A percentile compares a stretch with the other conserved stretches of the same genome.
These are phyloP conservation scores for Coniella lustricola DNA, from an alignment of 2,329 filamentous ascomycete species.

Conservation along the genomic window DNA sequence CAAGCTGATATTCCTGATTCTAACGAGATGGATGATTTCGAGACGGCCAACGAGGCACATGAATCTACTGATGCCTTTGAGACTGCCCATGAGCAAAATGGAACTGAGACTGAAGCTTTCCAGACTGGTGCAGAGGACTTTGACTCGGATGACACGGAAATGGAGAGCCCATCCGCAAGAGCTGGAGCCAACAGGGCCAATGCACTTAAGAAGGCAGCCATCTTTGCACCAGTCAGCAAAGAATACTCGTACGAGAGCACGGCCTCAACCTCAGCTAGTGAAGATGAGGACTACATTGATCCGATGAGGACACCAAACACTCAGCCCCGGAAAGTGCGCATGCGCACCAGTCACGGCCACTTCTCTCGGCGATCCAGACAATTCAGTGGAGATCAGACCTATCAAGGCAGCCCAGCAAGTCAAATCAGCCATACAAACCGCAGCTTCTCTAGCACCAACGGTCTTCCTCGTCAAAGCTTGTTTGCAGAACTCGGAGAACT, in stretches of 20 bases:
- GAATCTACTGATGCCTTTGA: conserved; percentile 64
- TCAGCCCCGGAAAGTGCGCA: conserved; percentile 60
- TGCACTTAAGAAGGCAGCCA: conserved; percentile 34
- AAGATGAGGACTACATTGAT: conserved; percentile 55
- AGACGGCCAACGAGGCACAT: conserved; percentile 78
- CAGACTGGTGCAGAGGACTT: conserved; percentile 82
- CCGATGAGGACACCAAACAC: conserved; percentile 54
- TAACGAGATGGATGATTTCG: conserved; percentile 59
- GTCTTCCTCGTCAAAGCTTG: conserved; percentile 61
- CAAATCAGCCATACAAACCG: conserved; percentile 49
- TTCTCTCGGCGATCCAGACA: conserved; percentile 53
- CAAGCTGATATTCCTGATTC: conserved; percentile 13
- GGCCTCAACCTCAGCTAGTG: conserved; percentile 77
- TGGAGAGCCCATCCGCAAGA: conserved; percentile 54
- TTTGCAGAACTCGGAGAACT: conserved; percentile 86
- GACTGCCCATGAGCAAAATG: conserved; percentile 64
- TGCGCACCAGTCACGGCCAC: conserved; percentile 61
- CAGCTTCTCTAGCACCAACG: conserved; percentile 41
- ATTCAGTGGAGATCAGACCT: conserved; percentile 50
- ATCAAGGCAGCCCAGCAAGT: conserved; percentile 56
- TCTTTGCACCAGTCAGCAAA: conserved; percentile 38
- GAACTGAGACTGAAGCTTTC: conserved; percentile 88
- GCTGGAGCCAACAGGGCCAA: conserved; percentile 24
- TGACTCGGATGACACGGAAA: conserved; percentile 77
- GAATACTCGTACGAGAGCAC: conserved; percentile 72